A percentile compares a stretch with the other conserved stretches of the same genome.
phyloP scores from a whole-genome alignment of 768 basidiomycete genomes.

The Xanthoconium purpureum region DNA sequence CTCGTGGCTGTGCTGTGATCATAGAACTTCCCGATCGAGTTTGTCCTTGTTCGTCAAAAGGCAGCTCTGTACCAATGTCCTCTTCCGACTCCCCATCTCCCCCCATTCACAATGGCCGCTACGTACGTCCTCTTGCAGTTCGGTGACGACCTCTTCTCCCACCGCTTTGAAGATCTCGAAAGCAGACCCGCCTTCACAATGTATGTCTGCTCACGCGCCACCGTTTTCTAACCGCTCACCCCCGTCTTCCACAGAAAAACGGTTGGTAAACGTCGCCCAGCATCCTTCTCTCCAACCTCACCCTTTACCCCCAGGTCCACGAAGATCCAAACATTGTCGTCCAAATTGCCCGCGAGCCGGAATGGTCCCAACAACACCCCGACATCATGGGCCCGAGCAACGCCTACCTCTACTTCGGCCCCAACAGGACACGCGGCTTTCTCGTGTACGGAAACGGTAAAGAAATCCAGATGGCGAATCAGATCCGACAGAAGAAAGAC shows the following conservation, averaged over 20 bases:
- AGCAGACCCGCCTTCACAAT: conserved; percentile 63
- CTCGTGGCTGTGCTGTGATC: conserved; percentile 31
- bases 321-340: conserved; percentile 60
- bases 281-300: not conserved
- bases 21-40: conserved; percentile 38
- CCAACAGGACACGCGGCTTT: conserved; percentile 56
- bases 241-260: conserved; percentile 12
- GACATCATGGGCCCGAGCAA: conserved; percentile 78
- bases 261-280: conserved; percentile 12
- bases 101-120: conserved; percentile 32
- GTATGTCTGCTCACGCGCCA: conserved; percentile 40
- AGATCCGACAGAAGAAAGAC: conserved; percentile 55
- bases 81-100: conserved; percentile 18
- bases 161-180: conserved; percentile 62
- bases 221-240: not conserved
- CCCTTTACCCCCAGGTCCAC: conserved; percentile 40
- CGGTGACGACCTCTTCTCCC: conserved; percentile 59
- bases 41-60: conserved; percentile 41
- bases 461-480: conserved; percentile 54
- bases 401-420: conserved; percentile 75
- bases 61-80: conserved; percentile 13
- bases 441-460: conserved; percentile 67
- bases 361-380: conserved; percentile 66
- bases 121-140: conserved; percentile 58
- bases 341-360: conserved; percentile 58